These are phyloP conservation scores for Mycena crocata DNA, from an alignment of 768 basidiomycete genomes.

Conservation along the genomic window DNA sequence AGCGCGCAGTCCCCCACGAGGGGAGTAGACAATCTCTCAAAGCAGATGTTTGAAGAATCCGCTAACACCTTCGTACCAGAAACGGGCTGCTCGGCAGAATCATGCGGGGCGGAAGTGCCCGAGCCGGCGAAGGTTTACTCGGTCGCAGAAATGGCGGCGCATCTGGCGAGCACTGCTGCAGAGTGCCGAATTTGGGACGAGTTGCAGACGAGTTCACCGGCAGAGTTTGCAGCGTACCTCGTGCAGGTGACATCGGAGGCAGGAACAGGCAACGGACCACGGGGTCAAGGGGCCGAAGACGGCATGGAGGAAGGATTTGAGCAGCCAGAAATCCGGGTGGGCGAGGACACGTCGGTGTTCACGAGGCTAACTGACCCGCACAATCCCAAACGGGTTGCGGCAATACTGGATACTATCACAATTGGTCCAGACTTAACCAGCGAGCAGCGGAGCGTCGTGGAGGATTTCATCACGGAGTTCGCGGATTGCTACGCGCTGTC, in stretches of 20 bases:
- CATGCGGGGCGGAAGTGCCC: no score
- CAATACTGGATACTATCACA: neutral
- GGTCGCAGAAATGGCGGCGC: neutral
- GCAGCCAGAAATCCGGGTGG: conserved; percentile 2
- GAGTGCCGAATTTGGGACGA: conserved; percentile 6
- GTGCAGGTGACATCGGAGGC: conserved; percentile 7
- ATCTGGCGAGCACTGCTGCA: neutral
- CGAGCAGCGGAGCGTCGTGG: conserved; percentile 23
- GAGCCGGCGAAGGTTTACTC: neutral
- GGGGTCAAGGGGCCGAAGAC: neutral
- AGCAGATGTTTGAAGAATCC: conserved; percentile 40
- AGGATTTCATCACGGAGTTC: conserved; percentile 40
- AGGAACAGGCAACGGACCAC: neutral
- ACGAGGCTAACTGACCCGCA: conserved; percentile 4
- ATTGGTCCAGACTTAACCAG: neutral
- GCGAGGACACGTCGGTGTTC: neutral
- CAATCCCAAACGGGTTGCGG: neutral
- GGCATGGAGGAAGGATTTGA: neutral
- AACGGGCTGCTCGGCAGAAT: no score
- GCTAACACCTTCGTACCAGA: conserved; percentile 11
- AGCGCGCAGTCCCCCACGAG: conserved; percentile 9
- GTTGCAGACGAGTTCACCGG: neutral
- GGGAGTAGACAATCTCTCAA: conserved; percentile 31
- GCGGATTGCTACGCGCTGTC: conserved; percentile 54
- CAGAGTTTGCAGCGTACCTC: neutral